phyloP scores from a whole-genome alignment of 2,329 filamentous ascomycete genomes.

The Colletotrichum plurivorum region DNA sequence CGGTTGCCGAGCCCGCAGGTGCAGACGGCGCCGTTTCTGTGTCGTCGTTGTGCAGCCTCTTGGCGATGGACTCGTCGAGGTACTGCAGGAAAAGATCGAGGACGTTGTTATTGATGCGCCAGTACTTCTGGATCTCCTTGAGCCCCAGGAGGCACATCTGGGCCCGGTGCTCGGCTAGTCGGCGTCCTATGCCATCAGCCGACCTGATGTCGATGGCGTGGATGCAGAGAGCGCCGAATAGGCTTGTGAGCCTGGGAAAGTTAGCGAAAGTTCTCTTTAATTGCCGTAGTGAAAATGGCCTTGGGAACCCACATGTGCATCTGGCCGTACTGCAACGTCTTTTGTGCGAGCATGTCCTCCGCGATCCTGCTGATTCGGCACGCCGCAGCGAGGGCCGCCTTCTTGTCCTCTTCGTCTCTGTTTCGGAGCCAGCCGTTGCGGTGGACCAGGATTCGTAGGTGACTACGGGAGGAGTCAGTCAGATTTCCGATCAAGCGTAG shows the following conservation, averaged over 20 bases:
- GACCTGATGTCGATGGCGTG: conserved; percentile 54
- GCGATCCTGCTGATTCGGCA: conserved; percentile 54
- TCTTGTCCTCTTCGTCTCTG: conserved; percentile 46
- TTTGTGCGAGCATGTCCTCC: conserved; percentile 54
- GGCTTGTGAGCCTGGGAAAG: conserved; percentile 49
- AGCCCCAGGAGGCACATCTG: conserved; percentile 55
- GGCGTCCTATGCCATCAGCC: conserved; percentile 49
- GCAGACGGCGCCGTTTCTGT: conserved; percentile 21
- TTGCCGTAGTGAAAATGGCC: no score
- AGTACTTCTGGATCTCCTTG: conserved; percentile 56
- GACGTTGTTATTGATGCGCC: conserved; percentile 56
- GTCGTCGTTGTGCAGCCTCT: conserved; percentile 46
- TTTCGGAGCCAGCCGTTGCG: conserved; percentile 51
- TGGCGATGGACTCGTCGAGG: conserved; percentile 54
- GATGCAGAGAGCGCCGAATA: conserved; percentile 55
- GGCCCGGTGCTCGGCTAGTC: conserved; percentile 54
- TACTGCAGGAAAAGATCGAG: conserved; percentile 55
- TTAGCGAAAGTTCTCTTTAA: background rate
- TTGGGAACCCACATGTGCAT: conserved; percentile 52
- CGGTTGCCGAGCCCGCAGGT: background rate
- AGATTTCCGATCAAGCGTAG: background rate
- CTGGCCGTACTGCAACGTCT: conserved; percentile 52
- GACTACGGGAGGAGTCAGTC: conserved; percentile 41
- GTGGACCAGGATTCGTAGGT: conserved; percentile 54
- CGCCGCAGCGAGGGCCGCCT: conserved; percentile 50